Evolutionary conservation across 2,329 filamentous ascomycete species (phyloP), one percentile per base, ranked within the genome.

Genomic region (Ophiostoma triangulosporum): DNA sequence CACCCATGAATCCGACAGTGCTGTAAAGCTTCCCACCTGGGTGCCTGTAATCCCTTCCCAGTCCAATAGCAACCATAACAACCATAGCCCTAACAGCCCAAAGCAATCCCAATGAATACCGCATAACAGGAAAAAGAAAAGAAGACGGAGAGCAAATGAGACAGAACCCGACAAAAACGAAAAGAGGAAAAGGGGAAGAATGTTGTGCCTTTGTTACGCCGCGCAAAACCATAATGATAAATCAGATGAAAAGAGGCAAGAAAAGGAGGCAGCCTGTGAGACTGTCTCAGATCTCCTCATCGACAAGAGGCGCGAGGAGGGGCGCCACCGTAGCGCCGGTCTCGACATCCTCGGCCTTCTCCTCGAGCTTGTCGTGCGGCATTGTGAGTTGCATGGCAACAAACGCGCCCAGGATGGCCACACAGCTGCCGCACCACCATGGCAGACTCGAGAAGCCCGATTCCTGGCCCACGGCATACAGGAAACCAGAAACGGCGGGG

Each of bases 361-460:
- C 67, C 50, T 73, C 69, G 52, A 70, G 22, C 15, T 66, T 67
- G 12, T 66, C 71, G 27, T 73, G 70, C 14, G 76, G 73, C 62
- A 91, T 86, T 33, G 80, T 80, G 68, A 96, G 86, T 64, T 80
- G 81, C 56, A 88, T 74, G 66, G 85, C 87, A 62, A 93, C 73
- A 50, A 86, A 69, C 1, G 84, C 87, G 46, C 90, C 93, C 14
- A 81, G 67, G 11, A 88, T 69, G 32, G 88, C 87, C 31, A 96
- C 80, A 3, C 85, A 62, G 8, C 85, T 88, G 59, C 84, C 90
- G 57, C 82, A 83, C 93, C 93, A 98, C 91, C 93, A 98, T 0
- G 89, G 85, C 32, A 96, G 74, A 20, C 89, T 89, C 4, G 89
- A 91, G 65, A 88, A 91, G 33, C 90, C 89, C 6, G 83, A 76